phyloP scores from a whole-genome alignment of 1,284 basidiomycete species.

The Leccinum cinnamomeum region DNA sequence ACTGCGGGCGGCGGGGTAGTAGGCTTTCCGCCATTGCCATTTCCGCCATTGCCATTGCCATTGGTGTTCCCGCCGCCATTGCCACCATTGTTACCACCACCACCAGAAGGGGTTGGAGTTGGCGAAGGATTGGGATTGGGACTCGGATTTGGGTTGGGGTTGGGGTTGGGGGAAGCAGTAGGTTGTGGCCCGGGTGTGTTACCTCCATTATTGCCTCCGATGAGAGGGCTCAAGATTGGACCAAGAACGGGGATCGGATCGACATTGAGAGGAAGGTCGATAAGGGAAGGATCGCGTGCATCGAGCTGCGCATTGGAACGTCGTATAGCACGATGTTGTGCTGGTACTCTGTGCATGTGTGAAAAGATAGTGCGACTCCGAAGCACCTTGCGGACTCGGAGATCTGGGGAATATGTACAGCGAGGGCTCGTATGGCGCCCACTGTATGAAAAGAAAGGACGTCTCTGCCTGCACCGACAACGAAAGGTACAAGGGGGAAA shows the following conservation, averaged over 20 bases:
- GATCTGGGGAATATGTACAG: slow-evolving; percentile 1
- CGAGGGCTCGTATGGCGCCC: background rate
- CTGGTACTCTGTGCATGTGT: slow-evolving; percentile 16
- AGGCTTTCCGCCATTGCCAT: slow-evolving; percentile 4
- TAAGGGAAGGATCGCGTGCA: slow-evolving; percentile 41
- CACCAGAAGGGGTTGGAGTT: slow-evolving; percentile 1
- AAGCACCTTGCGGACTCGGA: background rate
- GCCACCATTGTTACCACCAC: background rate
- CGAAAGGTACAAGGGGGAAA: background rate
- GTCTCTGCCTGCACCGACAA: slow-evolving; percentile 10
- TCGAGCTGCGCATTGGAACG: slow-evolving; percentile 25
- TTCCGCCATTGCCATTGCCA: background rate
- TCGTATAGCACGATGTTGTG: slow-evolving; percentile 14
- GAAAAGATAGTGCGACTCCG: slow-evolving; percentile 8
- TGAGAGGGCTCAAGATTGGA: slow-evolving; percentile 38
- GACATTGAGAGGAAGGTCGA: slow-evolving; percentile 41
- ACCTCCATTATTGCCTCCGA: slow-evolving; percentile 22
- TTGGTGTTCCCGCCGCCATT: background rate
- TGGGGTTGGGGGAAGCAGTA: background rate
- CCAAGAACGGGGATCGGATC: slow-evolving; percentile 38
- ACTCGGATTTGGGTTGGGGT: background rate
- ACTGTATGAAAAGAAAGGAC: slow-evolving; percentile 25
- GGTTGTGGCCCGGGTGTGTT: background rate
- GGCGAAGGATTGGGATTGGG: background rate
- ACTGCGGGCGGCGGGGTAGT: background rate